Conservation (phyloP, 306 rosid genomes). For the Trichosanthes cucumerina region DNA sequence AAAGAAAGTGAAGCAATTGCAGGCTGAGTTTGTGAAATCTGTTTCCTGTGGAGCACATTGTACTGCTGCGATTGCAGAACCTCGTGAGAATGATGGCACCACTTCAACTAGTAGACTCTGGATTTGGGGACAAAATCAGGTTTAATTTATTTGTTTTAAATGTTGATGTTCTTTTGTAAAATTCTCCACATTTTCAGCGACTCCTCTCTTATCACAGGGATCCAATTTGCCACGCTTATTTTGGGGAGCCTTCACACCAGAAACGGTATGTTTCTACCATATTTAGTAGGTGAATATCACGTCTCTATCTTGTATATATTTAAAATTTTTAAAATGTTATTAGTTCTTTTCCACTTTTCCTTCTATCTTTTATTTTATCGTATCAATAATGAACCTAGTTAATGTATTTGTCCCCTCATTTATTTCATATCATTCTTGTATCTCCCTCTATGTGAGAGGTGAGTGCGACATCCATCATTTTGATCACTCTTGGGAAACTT, state of each 20-base stretch:
- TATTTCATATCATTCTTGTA: not conserved
- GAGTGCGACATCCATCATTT: not conserved
- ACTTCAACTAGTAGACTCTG: slow-evolving; percentile 65
- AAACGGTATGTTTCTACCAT: slow-evolving; percentile 37
- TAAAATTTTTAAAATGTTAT: not conserved
- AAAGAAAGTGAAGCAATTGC: slow-evolving; percentile 53
- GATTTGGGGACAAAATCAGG: slow-evolving; percentile 99
- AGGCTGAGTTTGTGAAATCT: slow-evolving; percentile 61
- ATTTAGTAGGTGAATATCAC: not conserved
- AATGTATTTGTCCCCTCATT: not conserved
- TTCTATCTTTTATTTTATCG: not conserved
- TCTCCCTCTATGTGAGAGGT: not conserved
- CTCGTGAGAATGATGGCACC: slow-evolving; percentile 63
- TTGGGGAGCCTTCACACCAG: slow-evolving; percentile 77
- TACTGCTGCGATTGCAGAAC: slow-evolving; percentile 86
- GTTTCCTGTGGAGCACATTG: slow-evolving; percentile 93
- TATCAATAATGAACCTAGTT: not conserved
- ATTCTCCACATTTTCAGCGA: slow-evolving; percentile 4
- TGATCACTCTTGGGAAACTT: not conserved
- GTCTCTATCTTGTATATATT: not conserved
- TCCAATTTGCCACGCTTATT: slow-evolving; percentile 79
- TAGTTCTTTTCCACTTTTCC: not conserved
- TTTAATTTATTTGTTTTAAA: slow-evolving; percentile 1
- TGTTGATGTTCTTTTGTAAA: not conserved
- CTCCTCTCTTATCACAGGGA: slow-evolving; percentile 37